A percentile compares a stretch with the other conserved stretches of the same genome.
phyloP scores from a whole-genome alignment of 306 rosid species.

The Potentilla sterilis region DNA sequence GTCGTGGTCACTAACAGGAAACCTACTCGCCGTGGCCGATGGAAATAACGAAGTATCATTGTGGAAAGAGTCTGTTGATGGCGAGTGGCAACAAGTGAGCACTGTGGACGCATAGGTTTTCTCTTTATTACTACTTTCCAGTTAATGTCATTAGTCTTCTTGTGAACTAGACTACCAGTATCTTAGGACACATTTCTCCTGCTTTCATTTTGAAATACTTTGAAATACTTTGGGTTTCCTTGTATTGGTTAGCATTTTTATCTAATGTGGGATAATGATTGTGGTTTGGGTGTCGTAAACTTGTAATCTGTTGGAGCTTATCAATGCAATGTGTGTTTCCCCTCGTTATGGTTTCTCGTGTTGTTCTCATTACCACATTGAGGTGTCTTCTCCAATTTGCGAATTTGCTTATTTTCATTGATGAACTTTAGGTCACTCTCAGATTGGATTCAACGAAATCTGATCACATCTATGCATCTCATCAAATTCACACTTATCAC shows the following conservation, averaged over 20 bases:
- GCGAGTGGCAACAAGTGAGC: conserved; percentile 91
- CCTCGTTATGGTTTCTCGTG: background rate
- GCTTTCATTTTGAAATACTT: conserved; percentile 17
- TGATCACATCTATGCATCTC: background rate
- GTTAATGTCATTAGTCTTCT: conserved; percentile 8
- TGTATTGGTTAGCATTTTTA: conserved; percentile 1
- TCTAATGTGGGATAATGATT: background rate
- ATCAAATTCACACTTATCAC: background rate
- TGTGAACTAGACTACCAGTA: conserved; percentile 17
- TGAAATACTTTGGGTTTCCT: background rate
- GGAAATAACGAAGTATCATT: conserved; percentile 70
- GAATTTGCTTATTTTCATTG: background rate
- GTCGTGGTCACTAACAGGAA: conserved; percentile 93
- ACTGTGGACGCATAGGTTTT: conserved; percentile 68
- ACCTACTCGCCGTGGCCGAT: conserved; percentile 87
- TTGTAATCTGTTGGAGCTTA: conserved; percentile 1
- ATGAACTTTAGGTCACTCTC: background rate
- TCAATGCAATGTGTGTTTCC: background rate
- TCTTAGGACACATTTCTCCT: background rate
- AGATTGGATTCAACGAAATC: background rate
- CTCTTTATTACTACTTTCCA: background rate
- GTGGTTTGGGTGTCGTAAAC: conserved; percentile 9
- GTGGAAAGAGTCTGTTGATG: conserved; percentile 94
- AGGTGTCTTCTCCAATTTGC: background rate
- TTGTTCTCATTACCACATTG: background rate